Conservation (phyloP, 768 basidiomycete species). For the Russula olivacea region DNA sequence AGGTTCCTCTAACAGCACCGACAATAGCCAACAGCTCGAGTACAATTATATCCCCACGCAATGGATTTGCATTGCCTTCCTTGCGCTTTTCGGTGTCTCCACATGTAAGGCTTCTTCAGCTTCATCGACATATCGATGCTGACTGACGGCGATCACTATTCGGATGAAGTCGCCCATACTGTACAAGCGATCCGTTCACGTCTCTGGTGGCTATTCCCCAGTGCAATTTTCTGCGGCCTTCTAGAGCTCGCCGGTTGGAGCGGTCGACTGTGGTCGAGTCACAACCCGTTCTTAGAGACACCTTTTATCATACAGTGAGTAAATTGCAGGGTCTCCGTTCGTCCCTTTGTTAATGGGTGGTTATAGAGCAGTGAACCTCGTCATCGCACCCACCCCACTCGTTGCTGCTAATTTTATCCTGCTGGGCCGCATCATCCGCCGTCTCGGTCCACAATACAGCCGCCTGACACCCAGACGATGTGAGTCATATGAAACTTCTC, state of each 20-base stretch:
- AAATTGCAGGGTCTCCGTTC: neutral
- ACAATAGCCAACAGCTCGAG: neutral
- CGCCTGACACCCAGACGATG: slow-evolving; percentile 20
- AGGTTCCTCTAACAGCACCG: slow-evolving; percentile 16
- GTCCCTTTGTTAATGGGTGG: neutral
- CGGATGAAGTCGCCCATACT: slow-evolving; percentile 7
- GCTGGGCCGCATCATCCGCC: slow-evolving; percentile 20
- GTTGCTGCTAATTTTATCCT: slow-evolving; percentile 24
- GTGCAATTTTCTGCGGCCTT: slow-evolving; percentile 14
- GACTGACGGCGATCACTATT: neutral
- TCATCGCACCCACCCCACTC: slow-evolving; percentile 23
- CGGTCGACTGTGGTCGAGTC: slow-evolving; percentile 20
- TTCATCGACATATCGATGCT: neutral
- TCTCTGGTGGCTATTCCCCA: slow-evolving; percentile 25
- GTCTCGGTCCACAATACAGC: slow-evolving; percentile 20
- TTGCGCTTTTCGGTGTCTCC: slow-evolving; percentile 33
- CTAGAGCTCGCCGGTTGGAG: slow-evolving; percentile 21
- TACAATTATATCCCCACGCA: slow-evolving; percentile 37
- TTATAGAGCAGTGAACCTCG: slow-evolving; percentile 9
- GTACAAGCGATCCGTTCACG: slow-evolving; percentile 30
- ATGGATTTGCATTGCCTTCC: slow-evolving; percentile 35
- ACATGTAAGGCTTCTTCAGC: slow-evolving; percentile 26
- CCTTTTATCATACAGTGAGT: slow-evolving; percentile 24
- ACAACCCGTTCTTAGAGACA: neutral
- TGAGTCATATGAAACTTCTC: neutral